Conservation (phyloP, 805 yeast genomes). For the Nakazawaea molendinolei region DNA sequence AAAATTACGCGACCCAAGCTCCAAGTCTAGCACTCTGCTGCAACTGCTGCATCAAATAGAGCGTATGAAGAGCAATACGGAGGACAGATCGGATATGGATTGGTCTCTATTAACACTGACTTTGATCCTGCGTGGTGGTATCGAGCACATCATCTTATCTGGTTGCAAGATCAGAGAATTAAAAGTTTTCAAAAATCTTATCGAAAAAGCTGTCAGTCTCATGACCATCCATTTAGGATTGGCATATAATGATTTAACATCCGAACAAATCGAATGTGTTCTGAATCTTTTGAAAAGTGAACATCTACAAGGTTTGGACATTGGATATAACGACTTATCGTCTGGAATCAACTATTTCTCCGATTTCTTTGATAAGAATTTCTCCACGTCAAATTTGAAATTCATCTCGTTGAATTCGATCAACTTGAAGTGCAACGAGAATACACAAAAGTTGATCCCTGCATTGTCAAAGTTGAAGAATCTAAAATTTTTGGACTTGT, state of each 20-base stretch:
- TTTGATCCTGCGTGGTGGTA: conserved; percentile 59
- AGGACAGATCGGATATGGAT: conserved; percentile 69
- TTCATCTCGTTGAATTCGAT: conserved; percentile 64
- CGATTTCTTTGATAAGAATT: conserved; percentile 21
- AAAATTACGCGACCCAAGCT: conserved; percentile 22
- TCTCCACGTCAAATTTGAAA: conserved; percentile 24
- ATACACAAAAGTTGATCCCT: conserved; percentile 41
- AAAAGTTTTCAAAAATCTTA: conserved; percentile 44
- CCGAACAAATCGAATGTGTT: conserved; percentile 50
- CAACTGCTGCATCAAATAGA: no score
- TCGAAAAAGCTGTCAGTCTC: conserved; percentile 48
- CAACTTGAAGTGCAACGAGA: conserved; percentile 45
- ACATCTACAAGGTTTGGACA: conserved; percentile 71
- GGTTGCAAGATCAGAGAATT: conserved; percentile 64
- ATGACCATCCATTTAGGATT: conserved; percentile 64
- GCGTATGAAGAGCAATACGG: conserved; percentile 41
- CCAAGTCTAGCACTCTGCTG: conserved; percentile 9
- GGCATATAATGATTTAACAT: conserved; percentile 63
- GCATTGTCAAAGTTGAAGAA: conserved; percentile 46
- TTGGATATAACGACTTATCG: conserved; percentile 74
- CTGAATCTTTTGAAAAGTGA: conserved; percentile 50
- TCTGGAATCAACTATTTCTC: conserved; percentile 30
- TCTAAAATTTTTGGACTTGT: conserved; percentile 68
- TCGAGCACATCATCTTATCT: conserved; percentile 72
- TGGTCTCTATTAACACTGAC: conserved; percentile 77